A percentile compares a stretch with the other conserved stretches of the same genome.
Conservation (phyloP, 257 asterid genomes). For the Solanum ossicruentum region DNA sequence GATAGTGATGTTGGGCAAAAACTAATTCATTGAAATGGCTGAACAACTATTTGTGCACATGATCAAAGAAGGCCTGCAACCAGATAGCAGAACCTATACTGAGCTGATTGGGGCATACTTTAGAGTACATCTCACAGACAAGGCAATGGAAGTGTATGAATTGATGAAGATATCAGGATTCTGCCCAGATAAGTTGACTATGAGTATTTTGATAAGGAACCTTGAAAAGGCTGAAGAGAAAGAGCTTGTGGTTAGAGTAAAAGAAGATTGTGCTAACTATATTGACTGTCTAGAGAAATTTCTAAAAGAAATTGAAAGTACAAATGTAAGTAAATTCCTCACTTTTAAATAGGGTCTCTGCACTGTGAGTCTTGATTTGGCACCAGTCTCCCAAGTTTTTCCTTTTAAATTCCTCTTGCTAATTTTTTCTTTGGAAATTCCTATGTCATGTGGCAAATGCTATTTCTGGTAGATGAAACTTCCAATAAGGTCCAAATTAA, state of each 20-base stretch:
- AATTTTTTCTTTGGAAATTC: background rate
- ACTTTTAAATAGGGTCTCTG: background rate
- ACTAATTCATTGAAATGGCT: conserved; percentile 39
- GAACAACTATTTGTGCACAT: conserved; percentile 34
- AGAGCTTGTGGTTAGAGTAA: conserved; percentile 23
- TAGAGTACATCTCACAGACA: conserved; percentile 34
- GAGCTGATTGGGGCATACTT: conserved; percentile 74
- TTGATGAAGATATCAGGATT: conserved; percentile 57
- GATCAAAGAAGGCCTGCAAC: conserved; percentile 43
- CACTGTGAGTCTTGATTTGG: background rate
- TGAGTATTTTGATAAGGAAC: conserved; percentile 43
- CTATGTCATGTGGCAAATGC: background rate
- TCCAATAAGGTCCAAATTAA: background rate
- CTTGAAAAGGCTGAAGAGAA: conserved; percentile 53
- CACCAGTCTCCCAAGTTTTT: background rate
- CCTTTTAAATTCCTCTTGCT: background rate
- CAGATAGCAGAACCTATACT: conserved; percentile 49
- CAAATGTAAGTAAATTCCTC: conserved; percentile 23
- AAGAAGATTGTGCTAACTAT: conserved; percentile 45
- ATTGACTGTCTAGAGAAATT: conserved; percentile 45
- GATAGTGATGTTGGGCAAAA: conserved; percentile 47
- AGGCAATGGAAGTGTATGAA: conserved; percentile 50
- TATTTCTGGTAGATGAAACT: background rate
- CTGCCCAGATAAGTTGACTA: conserved; percentile 50
- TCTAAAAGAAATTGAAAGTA: conserved; percentile 37